Conservation (phyloP, 139 green algal genomes). For the Desmodesmus armatus region DNA sequence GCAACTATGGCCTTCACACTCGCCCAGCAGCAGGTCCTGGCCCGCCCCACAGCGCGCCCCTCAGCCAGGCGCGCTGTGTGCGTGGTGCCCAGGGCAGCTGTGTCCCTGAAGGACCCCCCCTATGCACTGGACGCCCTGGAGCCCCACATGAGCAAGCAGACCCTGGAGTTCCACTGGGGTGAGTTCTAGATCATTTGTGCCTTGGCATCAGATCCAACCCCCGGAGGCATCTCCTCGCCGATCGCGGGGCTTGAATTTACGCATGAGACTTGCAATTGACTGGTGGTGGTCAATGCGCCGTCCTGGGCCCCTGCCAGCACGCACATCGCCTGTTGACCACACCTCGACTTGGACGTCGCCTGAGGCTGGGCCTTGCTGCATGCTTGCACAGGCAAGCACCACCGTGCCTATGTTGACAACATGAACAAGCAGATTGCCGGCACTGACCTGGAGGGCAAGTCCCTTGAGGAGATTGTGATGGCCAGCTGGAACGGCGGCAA, state of each 20-base stretch:
- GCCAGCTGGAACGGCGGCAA: conserved; percentile 87
- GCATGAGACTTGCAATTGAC: too few relatives aligned
- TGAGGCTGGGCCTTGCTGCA: too few relatives aligned
- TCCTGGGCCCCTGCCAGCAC: too few relatives aligned
- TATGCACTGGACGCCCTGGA: conserved; percentile 80
- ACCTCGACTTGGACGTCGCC: too few relatives aligned
- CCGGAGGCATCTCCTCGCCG: neutral
- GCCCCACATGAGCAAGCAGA: conserved; percentile 77
- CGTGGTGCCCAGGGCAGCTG: conserved; percentile 51
- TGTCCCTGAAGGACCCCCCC: conserved; percentile 65
- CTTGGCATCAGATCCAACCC: conserved; percentile 14
- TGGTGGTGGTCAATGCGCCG: too few relatives aligned
- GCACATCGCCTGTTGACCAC: too few relatives aligned
- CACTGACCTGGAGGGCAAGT: conserved; percentile 85
- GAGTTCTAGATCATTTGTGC: conserved; percentile 62
- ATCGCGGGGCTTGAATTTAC: too few relatives aligned
- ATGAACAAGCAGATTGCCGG: conserved; percentile 95
- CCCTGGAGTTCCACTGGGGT: conserved; percentile 92
- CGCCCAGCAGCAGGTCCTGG: conserved; percentile 26
- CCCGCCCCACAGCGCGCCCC: neutral
- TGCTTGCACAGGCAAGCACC: conserved; percentile 58
- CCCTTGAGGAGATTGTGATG: conserved; percentile 86
- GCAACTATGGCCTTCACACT: conserved; percentile 35
- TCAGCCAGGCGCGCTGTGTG: conserved; percentile 20
- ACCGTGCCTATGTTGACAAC: conserved; percentile 81